A percentile compares a stretch with the other conserved stretches of the same genome.
phyloP scores from a whole-genome alignment of 1,284 basidiomycete genomes.

The Irpex rosettiformis region DNA sequence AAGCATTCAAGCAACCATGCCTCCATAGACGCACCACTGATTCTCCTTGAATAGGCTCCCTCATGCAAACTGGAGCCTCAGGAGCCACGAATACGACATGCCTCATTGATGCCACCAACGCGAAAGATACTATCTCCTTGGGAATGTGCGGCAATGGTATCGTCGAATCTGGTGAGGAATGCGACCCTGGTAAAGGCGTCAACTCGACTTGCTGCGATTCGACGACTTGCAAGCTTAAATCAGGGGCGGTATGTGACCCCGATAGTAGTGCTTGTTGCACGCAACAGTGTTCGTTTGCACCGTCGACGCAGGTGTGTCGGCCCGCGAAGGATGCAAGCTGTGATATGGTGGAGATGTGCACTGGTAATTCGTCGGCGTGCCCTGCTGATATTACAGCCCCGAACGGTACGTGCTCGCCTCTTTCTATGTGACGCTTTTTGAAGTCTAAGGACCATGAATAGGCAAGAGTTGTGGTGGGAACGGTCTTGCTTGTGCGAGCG shows the following conservation, averaged over 20 bases:
- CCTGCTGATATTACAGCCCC: slow-evolving; percentile 64
- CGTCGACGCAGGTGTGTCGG: slow-evolving; percentile 67
- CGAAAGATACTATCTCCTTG: slow-evolving; percentile 48
- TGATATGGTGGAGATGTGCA: slow-evolving; percentile 79
- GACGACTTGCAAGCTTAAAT: slow-evolving; percentile 74
- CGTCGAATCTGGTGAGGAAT: slow-evolving; percentile 77
- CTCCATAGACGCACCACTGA: background rate
- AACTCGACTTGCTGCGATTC: slow-evolving; percentile 76
- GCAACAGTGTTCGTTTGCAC: slow-evolving; percentile 64
- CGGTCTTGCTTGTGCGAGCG: slow-evolving; percentile 76
- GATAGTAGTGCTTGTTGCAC: slow-evolving; percentile 79
- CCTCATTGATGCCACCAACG: slow-evolving; percentile 51
- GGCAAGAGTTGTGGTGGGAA: slow-evolving; percentile 61
- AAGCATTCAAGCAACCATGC: slow-evolving; percentile 22
- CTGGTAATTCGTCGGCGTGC: slow-evolving; percentile 72
- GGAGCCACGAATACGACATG: slow-evolving; percentile 55
- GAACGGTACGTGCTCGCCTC: slow-evolving; percentile 52
- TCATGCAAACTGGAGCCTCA: slow-evolving; percentile 45
- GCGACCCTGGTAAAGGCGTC: slow-evolving; percentile 74
- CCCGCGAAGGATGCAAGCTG: slow-evolving; percentile 66
- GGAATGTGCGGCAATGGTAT: slow-evolving; percentile 83
- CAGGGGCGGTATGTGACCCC: slow-evolving; percentile 79
- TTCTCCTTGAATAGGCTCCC: slow-evolving; percentile 48
- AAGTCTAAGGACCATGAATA: too few relatives aligned
- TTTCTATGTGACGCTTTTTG: background rate